Conservation (phyloP, 169 alveolate species). For the Sarcocystis neurona region DNA sequence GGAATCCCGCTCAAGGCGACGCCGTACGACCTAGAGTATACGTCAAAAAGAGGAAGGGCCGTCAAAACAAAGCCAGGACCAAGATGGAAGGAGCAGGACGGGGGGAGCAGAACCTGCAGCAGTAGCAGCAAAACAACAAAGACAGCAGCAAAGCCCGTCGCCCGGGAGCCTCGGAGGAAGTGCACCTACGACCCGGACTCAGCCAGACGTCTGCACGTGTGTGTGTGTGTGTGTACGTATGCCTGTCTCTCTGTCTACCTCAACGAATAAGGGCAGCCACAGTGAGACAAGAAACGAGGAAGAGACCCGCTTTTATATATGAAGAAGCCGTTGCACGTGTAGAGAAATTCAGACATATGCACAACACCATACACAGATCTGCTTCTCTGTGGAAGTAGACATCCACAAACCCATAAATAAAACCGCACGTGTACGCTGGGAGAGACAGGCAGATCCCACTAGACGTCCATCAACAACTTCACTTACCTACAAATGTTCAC, state of each 20-base stretch:
- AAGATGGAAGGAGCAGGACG: conserved; percentile 65
- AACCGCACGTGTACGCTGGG: no score
- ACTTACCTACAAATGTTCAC: no score
- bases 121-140: not conserved
- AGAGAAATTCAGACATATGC: no score
- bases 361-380: no score
- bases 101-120: conserved; percentile 69
- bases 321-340: no score
- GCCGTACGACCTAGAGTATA: conserved; percentile 65
- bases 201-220: not conserved
- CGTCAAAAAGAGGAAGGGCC: conserved; percentile 73
- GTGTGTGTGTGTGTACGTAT: not conserved
- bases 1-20: conserved; percentile 72
- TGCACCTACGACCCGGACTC: not conserved
- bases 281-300: not conserved
- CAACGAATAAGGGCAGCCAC: not conserved
- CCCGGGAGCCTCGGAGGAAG: not conserved
- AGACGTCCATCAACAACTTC: no score
- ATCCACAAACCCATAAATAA: no score
- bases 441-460: no score
- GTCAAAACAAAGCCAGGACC: conserved; percentile 68
- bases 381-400: no score
- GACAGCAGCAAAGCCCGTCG: not conserved
- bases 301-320: no score
- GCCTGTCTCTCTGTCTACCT: not conserved